These are phyloP conservation scores for Coemansia sp. DNA, from an alignment of 192 early-diverging fungal genomes.

Conservation along the genomic window DNA sequence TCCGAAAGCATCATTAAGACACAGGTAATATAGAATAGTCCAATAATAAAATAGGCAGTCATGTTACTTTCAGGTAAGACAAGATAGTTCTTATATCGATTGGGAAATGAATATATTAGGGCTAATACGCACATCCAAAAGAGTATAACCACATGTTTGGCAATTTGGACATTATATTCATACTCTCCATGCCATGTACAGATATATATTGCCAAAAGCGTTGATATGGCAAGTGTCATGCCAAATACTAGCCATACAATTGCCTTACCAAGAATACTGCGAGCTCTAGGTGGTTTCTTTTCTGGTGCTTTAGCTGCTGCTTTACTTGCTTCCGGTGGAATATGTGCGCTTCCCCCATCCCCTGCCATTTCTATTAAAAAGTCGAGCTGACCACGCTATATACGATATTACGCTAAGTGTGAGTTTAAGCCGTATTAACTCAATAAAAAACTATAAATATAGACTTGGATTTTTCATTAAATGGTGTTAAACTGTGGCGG, in stretches of 20 bases:
- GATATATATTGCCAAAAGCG: neutral
- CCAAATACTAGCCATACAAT: neutral
- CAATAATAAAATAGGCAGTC: neutral
- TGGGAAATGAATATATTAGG: neutral
- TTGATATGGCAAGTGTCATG: neutral
- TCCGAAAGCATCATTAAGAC: neutral
- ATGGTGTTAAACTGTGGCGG: no score
- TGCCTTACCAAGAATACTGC: neutral
- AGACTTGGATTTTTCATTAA: no score
- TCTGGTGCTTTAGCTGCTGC: neutral
- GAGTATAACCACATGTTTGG: neutral
- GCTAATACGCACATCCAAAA: neutral
- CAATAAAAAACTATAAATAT: no score
- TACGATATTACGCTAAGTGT: no score
- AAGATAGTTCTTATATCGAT: neutral
- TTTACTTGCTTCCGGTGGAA: neutral
- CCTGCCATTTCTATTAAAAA: neutral
- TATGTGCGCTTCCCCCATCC: no score
- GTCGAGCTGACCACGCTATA: no score
- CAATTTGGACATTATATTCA: neutral
- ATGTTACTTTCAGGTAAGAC: neutral
- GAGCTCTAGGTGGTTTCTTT: neutral
- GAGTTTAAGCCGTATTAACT: no score
- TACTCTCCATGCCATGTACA: neutral
- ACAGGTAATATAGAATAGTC: neutral